Conservation (phyloP, 768 basidiomycete genomes). For the Termitomyces sp. region DNA sequence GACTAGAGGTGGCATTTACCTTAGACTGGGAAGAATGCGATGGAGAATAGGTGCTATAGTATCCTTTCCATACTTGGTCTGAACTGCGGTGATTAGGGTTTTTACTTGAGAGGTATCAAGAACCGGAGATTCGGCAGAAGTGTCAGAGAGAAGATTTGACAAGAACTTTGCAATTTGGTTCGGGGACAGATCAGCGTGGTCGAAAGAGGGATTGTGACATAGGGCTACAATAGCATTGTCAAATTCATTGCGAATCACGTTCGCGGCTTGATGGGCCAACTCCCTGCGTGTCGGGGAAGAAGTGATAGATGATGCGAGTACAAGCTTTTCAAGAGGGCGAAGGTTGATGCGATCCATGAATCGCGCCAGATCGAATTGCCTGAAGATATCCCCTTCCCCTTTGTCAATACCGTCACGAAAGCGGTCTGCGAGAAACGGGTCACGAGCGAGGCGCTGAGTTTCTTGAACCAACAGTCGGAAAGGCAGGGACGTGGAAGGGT, state of each 20-base stretch:
- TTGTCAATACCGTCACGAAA: constrained; percentile 89
- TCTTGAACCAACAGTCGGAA: constrained; percentile 86
- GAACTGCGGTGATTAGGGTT: constrained; percentile 66
- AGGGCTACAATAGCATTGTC: constrained; percentile 73
- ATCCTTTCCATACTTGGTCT: constrained; percentile 78
- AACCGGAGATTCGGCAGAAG: constrained; percentile 61
- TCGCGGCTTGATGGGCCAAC: constrained; percentile 58
- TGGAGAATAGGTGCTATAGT: constrained; percentile 69
- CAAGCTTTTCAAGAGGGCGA: constrained; percentile 71
- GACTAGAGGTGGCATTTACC: constrained; percentile 34
- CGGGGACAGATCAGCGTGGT: constrained; percentile 72
- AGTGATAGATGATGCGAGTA: constrained; percentile 71
- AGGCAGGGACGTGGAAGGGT: constrained; percentile 71
- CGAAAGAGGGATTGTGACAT: constrained; percentile 77
- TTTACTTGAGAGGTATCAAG: constrained; percentile 72
- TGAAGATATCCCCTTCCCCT: constrained; percentile 79
- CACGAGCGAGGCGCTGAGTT: constrained; percentile 82
- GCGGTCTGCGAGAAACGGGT: constrained; percentile 85
- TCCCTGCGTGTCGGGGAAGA: constrained; percentile 52
- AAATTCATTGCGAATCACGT: constrained; percentile 71
- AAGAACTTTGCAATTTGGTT: constrained; percentile 75
- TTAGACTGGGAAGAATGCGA: constrained; percentile 67
- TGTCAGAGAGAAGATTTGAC: constrained; percentile 72
- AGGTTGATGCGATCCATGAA: constrained; percentile 81
- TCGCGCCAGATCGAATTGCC: constrained; percentile 77